These are phyloP conservation scores for Prototheca stagnorum DNA, from an alignment of 163 green algal genomes.

Conservation along the genomic window DNA sequence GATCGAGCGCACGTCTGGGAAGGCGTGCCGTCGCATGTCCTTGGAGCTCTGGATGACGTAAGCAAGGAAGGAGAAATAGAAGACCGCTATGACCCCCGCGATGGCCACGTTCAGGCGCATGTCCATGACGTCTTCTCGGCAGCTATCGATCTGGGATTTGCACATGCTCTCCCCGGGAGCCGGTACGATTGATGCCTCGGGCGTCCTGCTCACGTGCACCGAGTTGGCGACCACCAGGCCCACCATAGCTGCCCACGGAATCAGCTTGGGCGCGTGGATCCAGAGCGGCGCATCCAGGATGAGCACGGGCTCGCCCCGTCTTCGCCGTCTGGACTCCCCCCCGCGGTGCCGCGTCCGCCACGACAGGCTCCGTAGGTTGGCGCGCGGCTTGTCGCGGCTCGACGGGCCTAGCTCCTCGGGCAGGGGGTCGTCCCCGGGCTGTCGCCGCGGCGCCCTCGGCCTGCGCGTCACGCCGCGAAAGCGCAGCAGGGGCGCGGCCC, in stretches of 20 bases:
- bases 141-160: background rate
- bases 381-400: too few species aligned
- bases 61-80: slow-evolving; percentile 4
- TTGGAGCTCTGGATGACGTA: background rate
- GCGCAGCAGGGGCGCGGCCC: too few species aligned
- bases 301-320: too few species aligned
- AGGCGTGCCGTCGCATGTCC: slow-evolving; percentile 3
- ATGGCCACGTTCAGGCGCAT: too few species aligned
- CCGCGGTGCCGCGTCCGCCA: too few species aligned
- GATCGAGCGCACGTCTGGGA: slow-evolving; percentile 5
- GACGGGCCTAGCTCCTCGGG: too few species aligned
- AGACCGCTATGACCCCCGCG: background rate
- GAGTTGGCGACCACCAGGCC: background rate
- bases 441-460: too few species aligned
- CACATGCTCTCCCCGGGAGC: background rate
- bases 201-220: background rate
- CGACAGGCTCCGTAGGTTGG: too few species aligned
- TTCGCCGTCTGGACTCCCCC: too few species aligned
- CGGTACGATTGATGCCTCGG: background rate
- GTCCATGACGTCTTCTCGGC: background rate
- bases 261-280: slow-evolving; percentile 4
- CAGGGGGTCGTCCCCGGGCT: too few species aligned
- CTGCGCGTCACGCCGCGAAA: too few species aligned
- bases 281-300: background rate
- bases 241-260: slow-evolving; percentile 1